A percentile compares a stretch with the other conserved stretches of the same genome.
phyloP scores from a whole-genome alignment of 768 basidiomycete species.

The Hirschioporus abietinus region DNA sequence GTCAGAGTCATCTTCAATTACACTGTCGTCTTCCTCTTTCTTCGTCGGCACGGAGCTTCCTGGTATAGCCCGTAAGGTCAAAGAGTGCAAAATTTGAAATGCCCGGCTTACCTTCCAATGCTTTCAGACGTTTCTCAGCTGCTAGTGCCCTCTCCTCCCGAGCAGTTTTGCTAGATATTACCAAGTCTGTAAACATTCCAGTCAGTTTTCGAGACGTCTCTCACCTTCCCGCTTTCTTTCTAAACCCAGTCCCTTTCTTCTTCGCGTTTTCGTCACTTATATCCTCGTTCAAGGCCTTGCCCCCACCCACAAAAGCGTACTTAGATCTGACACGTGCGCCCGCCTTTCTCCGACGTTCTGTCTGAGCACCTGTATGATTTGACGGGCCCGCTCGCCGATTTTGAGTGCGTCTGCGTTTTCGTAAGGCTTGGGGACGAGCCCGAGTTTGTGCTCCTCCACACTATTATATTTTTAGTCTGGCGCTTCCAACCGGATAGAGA shows the following conservation, averaged over 20 bases:
- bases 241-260: slow-evolving; percentile 53
- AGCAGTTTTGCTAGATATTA: slow-evolving; percentile 58
- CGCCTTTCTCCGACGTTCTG: slow-evolving; percentile 62
- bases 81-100: not conserved
- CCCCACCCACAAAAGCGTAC: slow-evolving; percentile 53
- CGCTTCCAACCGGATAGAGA: not conserved
- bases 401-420: slow-evolving; percentile 32
- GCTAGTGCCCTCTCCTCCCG: slow-evolving; percentile 75
- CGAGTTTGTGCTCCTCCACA: slow-evolving; percentile 77
- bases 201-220: slow-evolving; percentile 11
- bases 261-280: slow-evolving; percentile 30
- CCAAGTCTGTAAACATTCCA: slow-evolving; percentile 3
- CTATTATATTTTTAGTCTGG: slow-evolving; percentile 28
- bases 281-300: slow-evolving; percentile 44
- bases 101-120: slow-evolving; percentile 35
- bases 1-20: slow-evolving; percentile 23
- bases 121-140: slow-evolving; percentile 55
- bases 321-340: slow-evolving; percentile 63
- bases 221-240: slow-evolving; percentile 67
- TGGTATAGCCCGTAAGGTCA: slow-evolving; percentile 9
- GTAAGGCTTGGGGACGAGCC: slow-evolving; percentile 44
- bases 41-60: slow-evolving; percentile 8
- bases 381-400: slow-evolving; percentile 43
- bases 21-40: slow-evolving; percentile 16
- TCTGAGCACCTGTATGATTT: slow-evolving; percentile 53